A percentile compares a stretch with the other conserved stretches of the same genome.
Conservation (phyloP, 208 protist species). For the Crithidia bombi region DNA sequence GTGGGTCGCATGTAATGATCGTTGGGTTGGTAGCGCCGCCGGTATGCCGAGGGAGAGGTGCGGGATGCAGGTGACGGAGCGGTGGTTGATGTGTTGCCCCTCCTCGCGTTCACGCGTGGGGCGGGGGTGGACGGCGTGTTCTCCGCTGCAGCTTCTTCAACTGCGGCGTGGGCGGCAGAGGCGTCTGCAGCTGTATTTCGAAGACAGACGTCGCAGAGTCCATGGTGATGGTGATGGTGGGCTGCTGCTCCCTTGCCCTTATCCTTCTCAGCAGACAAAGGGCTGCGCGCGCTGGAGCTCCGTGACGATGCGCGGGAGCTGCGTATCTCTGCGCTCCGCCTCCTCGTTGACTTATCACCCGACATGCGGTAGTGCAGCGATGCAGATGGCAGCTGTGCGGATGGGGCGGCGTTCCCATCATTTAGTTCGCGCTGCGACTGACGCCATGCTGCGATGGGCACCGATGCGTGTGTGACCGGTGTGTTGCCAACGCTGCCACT, state of each 20-base stretch:
- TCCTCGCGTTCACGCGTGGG: neutral
- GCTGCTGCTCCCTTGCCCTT: neutral
- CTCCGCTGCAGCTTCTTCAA: neutral
- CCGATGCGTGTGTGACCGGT: neutral
- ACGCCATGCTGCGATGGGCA: conserved; percentile 5
- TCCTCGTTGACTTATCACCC: neutral
- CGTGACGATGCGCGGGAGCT: neutral
- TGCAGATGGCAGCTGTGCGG: neutral
- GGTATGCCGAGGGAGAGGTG: neutral
- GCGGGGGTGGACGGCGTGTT: neutral
- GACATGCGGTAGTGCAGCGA: neutral
- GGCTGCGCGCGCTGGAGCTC: conserved; percentile 1
- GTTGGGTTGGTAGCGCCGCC: conserved; percentile 9
- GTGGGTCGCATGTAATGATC: conserved; percentile 37
- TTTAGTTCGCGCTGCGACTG: neutral
- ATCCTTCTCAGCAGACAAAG: neutral
- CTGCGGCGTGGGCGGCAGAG: neutral
- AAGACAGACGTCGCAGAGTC: conserved; percentile 11
- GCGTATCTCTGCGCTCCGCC: neutral
- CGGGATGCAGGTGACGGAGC: neutral
- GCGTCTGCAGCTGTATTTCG: conserved; percentile 1
- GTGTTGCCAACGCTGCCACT: neutral
- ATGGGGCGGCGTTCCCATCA: neutral
- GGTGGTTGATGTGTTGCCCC: neutral
- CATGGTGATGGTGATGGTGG: conserved; percentile 5